Base-by-base conservation (phyloP, 2,329 filamentous ascomycete genomes). In the Alternaria alternata region DNA sequence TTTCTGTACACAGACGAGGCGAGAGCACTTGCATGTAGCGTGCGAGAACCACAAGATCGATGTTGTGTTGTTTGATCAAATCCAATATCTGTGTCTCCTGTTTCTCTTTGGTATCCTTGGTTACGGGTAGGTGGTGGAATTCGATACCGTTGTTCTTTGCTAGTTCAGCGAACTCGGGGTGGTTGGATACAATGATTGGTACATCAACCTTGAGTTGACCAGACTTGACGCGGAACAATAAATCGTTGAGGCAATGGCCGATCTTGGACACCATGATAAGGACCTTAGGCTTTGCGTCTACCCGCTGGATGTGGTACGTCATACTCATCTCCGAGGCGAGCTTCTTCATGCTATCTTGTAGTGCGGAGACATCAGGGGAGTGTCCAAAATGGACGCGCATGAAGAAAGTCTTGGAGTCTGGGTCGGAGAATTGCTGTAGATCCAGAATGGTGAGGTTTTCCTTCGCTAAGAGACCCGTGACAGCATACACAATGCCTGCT, bases 191-290 rank as follows among this genome's bases (percentile, higher is more conserved):
- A 72, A 95, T 91, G 67, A 93, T 78, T 4, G 91, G 90, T 52
- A 94, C 84, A 24, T 93, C 90, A 68, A 94, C 89, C 71, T 85
- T 86, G 54, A 95, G 83, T 80, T 94, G 91, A 46, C 87, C 87
- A 18, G 88, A 89, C 78, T 89, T 89, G 73, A 90, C 86, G 57
- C 92, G 88, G 87, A 93, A 95, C 38, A 95, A 85, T 49, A 95
- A 82, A 79, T 94, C 91, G 79, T 94, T 94, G 54, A 94, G 83
- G 78, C 91, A 94, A 83, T 94, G 91, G 8, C 91, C 92, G 71
- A 93, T 94, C 82, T 94, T 94, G 72, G 91, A 94, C 30, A 94
- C 92, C 91, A 95, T 94, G 83, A 95, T 92, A 70, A 95, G 83
- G 49, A 94, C 89, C 66, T 88, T 86, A 58, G 89, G 89, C 81